Percentiles rank a stretch among this genome's conserved stretches.
phyloP scores from a whole-genome alignment of 192 early-diverging fungal species.

The Entomortierella lignicola region DNA sequence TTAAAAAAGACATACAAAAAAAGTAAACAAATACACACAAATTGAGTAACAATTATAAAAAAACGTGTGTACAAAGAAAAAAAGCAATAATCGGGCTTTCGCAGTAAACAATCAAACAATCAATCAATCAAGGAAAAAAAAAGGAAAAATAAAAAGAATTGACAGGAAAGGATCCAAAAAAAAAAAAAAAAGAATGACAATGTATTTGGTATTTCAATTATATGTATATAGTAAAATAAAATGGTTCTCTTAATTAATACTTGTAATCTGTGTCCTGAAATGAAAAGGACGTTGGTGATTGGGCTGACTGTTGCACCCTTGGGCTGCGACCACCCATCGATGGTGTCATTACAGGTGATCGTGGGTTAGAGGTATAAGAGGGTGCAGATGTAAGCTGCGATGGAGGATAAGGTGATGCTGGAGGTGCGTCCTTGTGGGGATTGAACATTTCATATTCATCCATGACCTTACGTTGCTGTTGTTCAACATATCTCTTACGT shows the following conservation, averaged over 20 bases:
- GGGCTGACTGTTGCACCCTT: conserved; percentile 24
- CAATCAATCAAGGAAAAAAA: no score
- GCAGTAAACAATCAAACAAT: background rate
- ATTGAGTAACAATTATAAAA: no score
- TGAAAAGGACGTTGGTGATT: conserved; percentile 22
- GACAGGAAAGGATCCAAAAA: no score
- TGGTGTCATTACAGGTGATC: conserved; percentile 26
- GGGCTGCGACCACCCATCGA: conserved; percentile 50
- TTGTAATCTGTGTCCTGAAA: conserved; percentile 24
- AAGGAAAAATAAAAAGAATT: no score
- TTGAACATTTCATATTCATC: conserved; percentile 55
- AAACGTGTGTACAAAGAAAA: no score
- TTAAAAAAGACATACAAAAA: no score
- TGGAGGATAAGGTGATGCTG: conserved; percentile 36
- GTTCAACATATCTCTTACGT: conserved; percentile 51
- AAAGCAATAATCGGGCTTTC: no score
- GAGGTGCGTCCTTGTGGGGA: conserved; percentile 34
- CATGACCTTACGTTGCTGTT: conserved; percentile 53
- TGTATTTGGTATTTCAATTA: no score
- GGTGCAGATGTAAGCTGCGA: conserved; percentile 25
- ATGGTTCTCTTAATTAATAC: conserved; percentile 13
- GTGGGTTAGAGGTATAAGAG: conserved; percentile 28
- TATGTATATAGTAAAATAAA: background rate
- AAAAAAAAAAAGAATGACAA: no score
- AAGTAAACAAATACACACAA: no score